A percentile compares a stretch with the other conserved stretches of the same genome.
phyloP scores from a whole-genome alignment of 2,329 filamentous ascomycete species.

The Sarocladium kiliense region DNA sequence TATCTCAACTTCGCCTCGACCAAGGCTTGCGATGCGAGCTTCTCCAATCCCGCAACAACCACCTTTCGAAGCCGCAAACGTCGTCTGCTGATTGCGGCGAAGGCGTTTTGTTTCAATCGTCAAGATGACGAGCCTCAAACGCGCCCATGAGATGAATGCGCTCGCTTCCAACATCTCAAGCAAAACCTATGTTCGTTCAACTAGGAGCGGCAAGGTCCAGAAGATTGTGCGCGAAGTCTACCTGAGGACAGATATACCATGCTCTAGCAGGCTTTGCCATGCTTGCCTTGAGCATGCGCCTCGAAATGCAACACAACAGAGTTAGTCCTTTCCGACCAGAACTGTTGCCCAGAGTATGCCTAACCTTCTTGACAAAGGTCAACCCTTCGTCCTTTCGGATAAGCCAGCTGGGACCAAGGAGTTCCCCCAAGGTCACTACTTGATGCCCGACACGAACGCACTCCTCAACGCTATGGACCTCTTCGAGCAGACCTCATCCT shows the following conservation, averaged over 20 bases:
- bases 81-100: neutral
- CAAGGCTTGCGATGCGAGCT: neutral
- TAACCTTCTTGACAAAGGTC: slow-evolving; percentile 42
- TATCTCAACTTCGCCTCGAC: slow-evolving; percentile 2
- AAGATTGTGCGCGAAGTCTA: slow-evolving; percentile 98
- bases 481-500: slow-evolving; percentile 85
- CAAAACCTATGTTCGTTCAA: slow-evolving; percentile 94
- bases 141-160: slow-evolving; percentile 46
- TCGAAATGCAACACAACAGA: slow-evolving; percentile 69
- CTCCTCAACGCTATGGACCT: slow-evolving; percentile 94
- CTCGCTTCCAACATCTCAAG: slow-evolving; percentile 74
- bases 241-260: slow-evolving; percentile 92
- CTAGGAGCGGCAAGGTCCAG: slow-evolving; percentile 93
- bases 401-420: slow-evolving; percentile 77
- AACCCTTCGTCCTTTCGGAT: slow-evolving; percentile 83
- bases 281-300: slow-evolving; percentile 71
- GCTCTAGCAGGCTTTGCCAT: slow-evolving; percentile 84
- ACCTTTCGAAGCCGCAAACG: neutral
- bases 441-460: slow-evolving; percentile 94
- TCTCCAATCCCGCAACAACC: neutral
- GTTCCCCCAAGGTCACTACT: slow-evolving; percentile 85
- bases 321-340: slow-evolving; percentile 40
- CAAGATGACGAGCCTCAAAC: slow-evolving; percentile 58
- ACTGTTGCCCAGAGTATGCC: neutral
- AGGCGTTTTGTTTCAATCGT: neutral